Conservation (phyloP, 176 grass and related monocot genomes). For the Cymbopogon citratus region DNA sequence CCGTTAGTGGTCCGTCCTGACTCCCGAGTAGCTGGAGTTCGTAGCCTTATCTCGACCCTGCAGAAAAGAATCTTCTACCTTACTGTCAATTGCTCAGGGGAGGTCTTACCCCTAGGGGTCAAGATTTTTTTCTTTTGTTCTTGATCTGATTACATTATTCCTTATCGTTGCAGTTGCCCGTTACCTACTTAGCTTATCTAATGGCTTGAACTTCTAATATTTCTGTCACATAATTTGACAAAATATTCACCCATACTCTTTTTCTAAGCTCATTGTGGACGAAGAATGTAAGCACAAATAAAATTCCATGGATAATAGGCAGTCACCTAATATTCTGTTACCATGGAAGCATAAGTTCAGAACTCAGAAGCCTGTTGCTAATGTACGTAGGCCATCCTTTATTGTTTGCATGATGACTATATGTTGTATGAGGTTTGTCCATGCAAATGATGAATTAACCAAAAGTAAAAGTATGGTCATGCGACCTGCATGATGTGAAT, state of each 20-base stretch:
- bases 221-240: not conserved
- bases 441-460: not conserved
- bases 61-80: not conserved
- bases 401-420: not conserved
- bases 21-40: not conserved
- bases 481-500: not conserved
- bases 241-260: not conserved
- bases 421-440: not conserved
- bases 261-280: not conserved
- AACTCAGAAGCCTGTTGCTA: not conserved
- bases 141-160: not conserved
- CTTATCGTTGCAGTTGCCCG: not conserved
- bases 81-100: not conserved
- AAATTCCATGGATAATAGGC: not conserved
- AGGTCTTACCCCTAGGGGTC: not conserved
- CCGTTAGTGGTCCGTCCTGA: not conserved
- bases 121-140: not conserved
- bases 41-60: not conserved
- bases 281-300: not conserved
- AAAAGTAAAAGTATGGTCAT: not conserved
- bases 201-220: constrained; percentile 15
- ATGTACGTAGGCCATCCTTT: constrained; percentile 3
- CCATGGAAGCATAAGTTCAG: not conserved
- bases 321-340: constrained; percentile 1
- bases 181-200: not conserved